Evolutionary conservation across 1,284 basidiomycete species (phyloP).

Genomic region (Termitomyces sp.): DNA sequence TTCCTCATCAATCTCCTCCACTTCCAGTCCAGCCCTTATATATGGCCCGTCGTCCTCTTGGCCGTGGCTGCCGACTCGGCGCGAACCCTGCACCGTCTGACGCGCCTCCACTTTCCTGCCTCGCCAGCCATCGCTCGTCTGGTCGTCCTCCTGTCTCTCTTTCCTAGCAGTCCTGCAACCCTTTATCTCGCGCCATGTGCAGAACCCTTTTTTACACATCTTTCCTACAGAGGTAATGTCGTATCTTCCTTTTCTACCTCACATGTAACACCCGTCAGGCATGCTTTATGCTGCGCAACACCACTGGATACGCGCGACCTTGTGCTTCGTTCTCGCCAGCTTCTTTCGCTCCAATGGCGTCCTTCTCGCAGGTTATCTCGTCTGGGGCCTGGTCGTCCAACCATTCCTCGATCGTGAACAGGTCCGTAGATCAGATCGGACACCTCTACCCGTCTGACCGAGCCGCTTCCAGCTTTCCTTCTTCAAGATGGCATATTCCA

Average conservation of each 20-base stretch:
- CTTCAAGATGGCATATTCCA: constrained; percentile 27
- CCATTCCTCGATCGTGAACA: constrained; percentile 38
- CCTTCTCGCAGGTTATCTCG: constrained; percentile 67
- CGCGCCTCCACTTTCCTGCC: constrained; percentile 42
- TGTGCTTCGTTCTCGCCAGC: constrained; percentile 64
- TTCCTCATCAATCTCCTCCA: constrained; percentile 43
- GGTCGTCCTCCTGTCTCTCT: constrained; percentile 62
- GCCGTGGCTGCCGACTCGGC: constrained; percentile 42
- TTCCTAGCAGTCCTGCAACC: constrained; percentile 79
- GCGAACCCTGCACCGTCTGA: constrained; percentile 59
- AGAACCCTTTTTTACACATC: constrained; percentile 82
- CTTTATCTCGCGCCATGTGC: constrained; percentile 70
- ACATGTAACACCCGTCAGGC: constrained; percentile 29
- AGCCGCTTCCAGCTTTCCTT: constrained; percentile 28
- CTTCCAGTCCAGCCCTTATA: not conserved
- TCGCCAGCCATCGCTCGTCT: constrained; percentile 57
- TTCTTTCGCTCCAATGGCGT: constrained; percentile 81
- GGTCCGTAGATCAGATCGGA: constrained; percentile 26
- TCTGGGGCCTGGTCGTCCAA: constrained; percentile 61
- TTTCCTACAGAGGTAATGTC: constrained; percentile 65
- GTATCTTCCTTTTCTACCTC: constrained; percentile 4
- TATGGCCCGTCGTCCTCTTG: constrained; percentile 35
- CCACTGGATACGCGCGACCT: constrained; percentile 49
- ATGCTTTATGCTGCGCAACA: constrained; percentile 54
- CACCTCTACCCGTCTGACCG: not conserved